Percentiles rank a stretch among this genome's conserved stretches.
These are phyloP conservation scores for Penicillium parvum DNA, from an alignment of 495 filamentous ascomycete genomes.

Conservation along the genomic window DNA sequence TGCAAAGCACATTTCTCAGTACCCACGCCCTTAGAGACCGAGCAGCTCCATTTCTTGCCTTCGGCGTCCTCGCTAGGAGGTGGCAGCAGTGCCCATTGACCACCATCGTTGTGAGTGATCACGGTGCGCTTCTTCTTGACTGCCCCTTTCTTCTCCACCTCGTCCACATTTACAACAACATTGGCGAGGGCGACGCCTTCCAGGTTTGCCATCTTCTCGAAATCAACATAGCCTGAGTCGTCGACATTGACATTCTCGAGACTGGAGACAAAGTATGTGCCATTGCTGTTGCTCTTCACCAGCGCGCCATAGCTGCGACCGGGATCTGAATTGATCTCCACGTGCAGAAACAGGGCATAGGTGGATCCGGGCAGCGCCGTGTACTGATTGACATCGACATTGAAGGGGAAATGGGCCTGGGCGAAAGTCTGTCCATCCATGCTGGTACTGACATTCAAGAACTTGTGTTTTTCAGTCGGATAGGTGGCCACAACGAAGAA, in stretches of 20 bases:
- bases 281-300: conserved; percentile 97
- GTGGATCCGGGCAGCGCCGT: conserved; percentile 91
- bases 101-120: conserved; percentile 95
- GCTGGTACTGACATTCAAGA: conserved; percentile 72
- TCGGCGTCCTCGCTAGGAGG: conserved; percentile 65
- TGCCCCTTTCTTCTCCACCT: conserved; percentile 54
- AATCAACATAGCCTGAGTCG: conserved; percentile 75
- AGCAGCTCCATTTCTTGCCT: conserved; percentile 65
- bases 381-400: conserved; percentile 74
- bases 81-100: conserved; percentile 71
- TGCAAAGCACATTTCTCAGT: conserved; percentile 75
- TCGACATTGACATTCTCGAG: conserved; percentile 74
- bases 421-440: conserved; percentile 80
- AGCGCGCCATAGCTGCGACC: conserved; percentile 74
- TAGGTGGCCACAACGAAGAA: conserved; percentile 87
- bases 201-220: conserved; percentile 88
- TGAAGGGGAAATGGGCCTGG: conserved; percentile 75
- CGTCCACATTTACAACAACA: conserved; percentile 67
- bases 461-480: conserved; percentile 56
- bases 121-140: conserved; percentile 78
- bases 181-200: conserved; percentile 89
- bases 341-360: conserved; percentile 88
- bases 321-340: conserved; percentile 60
- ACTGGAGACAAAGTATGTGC: conserved; percentile 86
- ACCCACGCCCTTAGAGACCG: conserved; percentile 40